A percentile compares a stretch with the other conserved stretches of the same genome.
phyloP scores from a whole-genome alignment of 768 basidiomycete species.

The Phylloporus rhodoxanthus region DNA sequence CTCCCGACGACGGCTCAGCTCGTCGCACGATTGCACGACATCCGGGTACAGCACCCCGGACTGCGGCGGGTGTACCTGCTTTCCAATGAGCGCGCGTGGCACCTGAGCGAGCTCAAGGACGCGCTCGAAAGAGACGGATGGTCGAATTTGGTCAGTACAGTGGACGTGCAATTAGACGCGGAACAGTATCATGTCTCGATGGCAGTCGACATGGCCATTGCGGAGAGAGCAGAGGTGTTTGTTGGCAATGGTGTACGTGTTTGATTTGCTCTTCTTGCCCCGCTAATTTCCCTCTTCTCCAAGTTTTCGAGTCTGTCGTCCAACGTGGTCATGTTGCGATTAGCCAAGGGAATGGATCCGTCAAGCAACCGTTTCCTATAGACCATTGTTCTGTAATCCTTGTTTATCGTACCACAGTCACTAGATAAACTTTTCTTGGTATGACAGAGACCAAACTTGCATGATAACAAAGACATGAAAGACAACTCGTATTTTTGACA shows the following conservation, averaged over 20 bases:
- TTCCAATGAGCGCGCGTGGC: slow-evolving; percentile 47
- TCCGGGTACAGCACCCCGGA: slow-evolving; percentile 30
- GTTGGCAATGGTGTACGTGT: slow-evolving; percentile 54
- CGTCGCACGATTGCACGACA: slow-evolving; percentile 32
- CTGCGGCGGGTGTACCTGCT: slow-evolving; percentile 41
- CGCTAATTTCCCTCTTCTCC: neutral
- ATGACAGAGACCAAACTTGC: neutral
- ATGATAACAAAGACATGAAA: neutral
- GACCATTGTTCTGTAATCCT: neutral
- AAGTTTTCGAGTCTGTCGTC: slow-evolving; percentile 48
- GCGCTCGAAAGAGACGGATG: slow-evolving; percentile 45
- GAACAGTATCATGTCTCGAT: slow-evolving; percentile 45
- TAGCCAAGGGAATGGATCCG: slow-evolving; percentile 39
- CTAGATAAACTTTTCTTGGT: no score
- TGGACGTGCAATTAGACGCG: slow-evolving; percentile 37
- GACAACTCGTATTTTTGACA: neutral
- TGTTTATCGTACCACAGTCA: neutral
- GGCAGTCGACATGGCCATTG: slow-evolving; percentile 59
- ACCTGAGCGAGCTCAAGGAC: slow-evolving; percentile 33
- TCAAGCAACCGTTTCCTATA: slow-evolving; percentile 40
- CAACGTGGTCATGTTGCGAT: slow-evolving; percentile 44
- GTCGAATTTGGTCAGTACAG: slow-evolving; percentile 40
- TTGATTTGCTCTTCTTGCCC: neutral
- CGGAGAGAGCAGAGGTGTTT: slow-evolving; percentile 52
- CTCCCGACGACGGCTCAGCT: slow-evolving; percentile 39